phyloP scores from a whole-genome alignment of 129 eudicot species.

The Chrysanthemum lavandulifolium region DNA sequence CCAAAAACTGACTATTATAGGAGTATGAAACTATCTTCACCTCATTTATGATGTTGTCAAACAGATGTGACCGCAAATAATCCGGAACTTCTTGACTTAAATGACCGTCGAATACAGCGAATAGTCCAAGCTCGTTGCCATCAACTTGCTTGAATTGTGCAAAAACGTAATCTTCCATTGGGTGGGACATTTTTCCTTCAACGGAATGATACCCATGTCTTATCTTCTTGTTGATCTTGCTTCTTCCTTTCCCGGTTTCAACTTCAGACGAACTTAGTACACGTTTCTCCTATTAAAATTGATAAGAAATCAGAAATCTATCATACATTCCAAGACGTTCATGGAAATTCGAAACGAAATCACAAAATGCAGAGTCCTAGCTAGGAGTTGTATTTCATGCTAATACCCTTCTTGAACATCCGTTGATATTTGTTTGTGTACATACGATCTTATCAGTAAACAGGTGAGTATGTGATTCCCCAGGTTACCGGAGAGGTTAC shows the following conservation, averaged over 20 bases:
- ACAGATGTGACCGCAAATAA: constrained; percentile 63
- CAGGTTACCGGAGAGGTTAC: no score
- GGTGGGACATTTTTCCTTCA: constrained; percentile 72
- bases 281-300: constrained; percentile 57
- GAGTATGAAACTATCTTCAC: constrained; percentile 26
- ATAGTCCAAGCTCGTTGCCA: constrained; percentile 81
- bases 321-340: not conserved
- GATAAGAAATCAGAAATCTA: not conserved
- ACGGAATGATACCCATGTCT: constrained; percentile 76
- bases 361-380: not conserved
- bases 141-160: constrained; percentile 78
- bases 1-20: no score
- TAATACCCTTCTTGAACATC: no score
- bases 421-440: no score
- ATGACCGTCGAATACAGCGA: constrained; percentile 88
- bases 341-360: not conserved
- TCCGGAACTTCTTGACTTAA: constrained; percentile 74
- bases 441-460: no score
- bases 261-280: constrained; percentile 39
- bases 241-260: constrained; percentile 68
- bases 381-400: no score
- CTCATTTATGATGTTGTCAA: constrained; percentile 73
- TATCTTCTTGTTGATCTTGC: constrained; percentile 52
- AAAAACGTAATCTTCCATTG: constrained; percentile 81
- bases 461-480: no score